Base-by-base conservation (phyloP, 352 stramenopile genomes). In the Phytophthora sojae region DNA sequence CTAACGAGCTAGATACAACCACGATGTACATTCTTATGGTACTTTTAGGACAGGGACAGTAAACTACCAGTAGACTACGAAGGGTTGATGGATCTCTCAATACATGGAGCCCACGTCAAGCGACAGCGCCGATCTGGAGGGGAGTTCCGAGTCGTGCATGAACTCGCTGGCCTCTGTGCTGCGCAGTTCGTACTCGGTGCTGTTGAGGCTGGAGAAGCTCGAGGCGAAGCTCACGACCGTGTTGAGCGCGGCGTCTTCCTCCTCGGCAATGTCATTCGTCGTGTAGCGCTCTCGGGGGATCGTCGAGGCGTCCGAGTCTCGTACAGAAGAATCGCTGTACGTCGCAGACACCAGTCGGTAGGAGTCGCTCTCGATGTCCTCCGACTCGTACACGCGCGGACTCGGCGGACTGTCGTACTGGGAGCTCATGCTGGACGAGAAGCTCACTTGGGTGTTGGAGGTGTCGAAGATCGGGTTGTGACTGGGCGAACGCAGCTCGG, bases 111-210 rank as follows among this genome's bases (percentile, higher is more conserved):
- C 63, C 14, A 60, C 47, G 26, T 75, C 76, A 49, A 83, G 81
- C 4, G 79, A 75, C 19, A 86, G 42, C 17, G 73, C 71, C 7
- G 56, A 78, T 21, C 54, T 75, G 32, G 76, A 70, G 21, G 44
- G 29, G 32, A 81, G 21, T 23, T 77, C 69, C 44, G 75, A 82
- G 26, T 65, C 69, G 66, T 76, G 53, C 59, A 82, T 61, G 56
- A 79, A 47, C 42, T 85, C 78, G 52, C 73, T 83, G 4, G 71
- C 77, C 17, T 68, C 75, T 2, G 75, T 85, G 51, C 82, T 65
- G 37, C 77, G 73, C 52, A 69, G 30, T 14, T 54, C 63, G 37
- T 77, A 79, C 60, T 69, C n/a, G 2, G 63, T 45, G 11, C 57
- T 70, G n/a, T 81, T 44, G 17, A 68, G 32, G 17, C 67, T 79